These are phyloP conservation scores for Talaromyces trachyspermus DNA, from an alignment of 495 filamentous ascomycete species.

Conservation along the genomic window DNA sequence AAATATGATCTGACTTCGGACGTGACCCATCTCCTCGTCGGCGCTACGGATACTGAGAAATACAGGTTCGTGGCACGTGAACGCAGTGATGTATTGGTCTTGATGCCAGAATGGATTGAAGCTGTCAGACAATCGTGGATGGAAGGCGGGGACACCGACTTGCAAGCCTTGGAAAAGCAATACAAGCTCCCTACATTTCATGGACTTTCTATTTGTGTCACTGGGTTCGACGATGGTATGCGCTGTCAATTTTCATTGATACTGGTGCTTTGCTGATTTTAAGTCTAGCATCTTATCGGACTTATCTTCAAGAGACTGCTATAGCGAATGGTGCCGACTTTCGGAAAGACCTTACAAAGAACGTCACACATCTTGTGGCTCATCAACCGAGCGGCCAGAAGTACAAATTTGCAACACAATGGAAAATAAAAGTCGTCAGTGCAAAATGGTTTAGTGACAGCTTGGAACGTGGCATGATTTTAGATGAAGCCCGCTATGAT, in stretches of 20 bases:
- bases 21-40: conserved; percentile 90
- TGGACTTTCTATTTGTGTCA: conserved; percentile 72
- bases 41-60: conserved; percentile 78
- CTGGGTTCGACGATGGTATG: conserved; percentile 82
- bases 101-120: conserved; percentile 75
- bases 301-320: conserved; percentile 57
- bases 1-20: conserved; percentile 90
- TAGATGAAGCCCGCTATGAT: conserved; percentile 79
- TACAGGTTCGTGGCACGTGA: conserved; percentile 93
- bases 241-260: conserved; percentile 9
- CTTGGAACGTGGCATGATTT: conserved; percentile 82
- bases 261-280: conserved; percentile 8
- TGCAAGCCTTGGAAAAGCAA: conserved; percentile 54
- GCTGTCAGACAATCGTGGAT: conserved; percentile 79
- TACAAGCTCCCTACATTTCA: conserved; percentile 54
- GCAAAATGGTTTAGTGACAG: conserved; percentile 83
- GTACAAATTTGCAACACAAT: conserved; percentile 74
- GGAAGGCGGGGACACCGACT: conserved; percentile 69
- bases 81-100: conserved; percentile 72
- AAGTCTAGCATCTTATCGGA: conserved; percentile 53
- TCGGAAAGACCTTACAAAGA: conserved; percentile 73
- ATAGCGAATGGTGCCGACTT: conserved; percentile 69
- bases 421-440: conserved; percentile 70
- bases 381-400: conserved; percentile 73
- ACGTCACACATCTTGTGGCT: conserved; percentile 80